Percentiles rank a stretch among this genome's conserved stretches.
Conservation (phyloP, 371 early-diverging fungal genomes). For the Mycotypha africana region DNA sequence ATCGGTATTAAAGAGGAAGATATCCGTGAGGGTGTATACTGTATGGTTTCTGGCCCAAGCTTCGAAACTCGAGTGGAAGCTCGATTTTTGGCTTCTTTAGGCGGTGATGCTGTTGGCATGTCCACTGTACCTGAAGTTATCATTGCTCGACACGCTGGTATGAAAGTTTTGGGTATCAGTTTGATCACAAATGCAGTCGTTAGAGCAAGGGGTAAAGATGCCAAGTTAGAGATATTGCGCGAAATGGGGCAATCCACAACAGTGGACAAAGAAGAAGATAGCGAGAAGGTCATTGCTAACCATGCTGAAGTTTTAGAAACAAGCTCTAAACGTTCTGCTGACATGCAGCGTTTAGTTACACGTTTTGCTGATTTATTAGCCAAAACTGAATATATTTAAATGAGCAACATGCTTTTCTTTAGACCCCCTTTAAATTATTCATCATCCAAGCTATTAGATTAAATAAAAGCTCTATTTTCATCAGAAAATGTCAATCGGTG, state of each 20-base stretch:
- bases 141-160: slow-evolving; percentile 88
- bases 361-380: slow-evolving; percentile 52
- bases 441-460: too few species aligned
- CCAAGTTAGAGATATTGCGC: slow-evolving; percentile 50
- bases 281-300: slow-evolving; percentile 61
- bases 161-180: slow-evolving; percentile 80
- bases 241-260: slow-evolving; percentile 39
- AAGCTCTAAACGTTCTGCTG: slow-evolving; percentile 63
- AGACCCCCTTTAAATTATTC: too few species aligned
- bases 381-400: too few species aligned
- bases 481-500: too few species aligned
- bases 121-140: slow-evolving; percentile 94
- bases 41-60: slow-evolving; percentile 84
- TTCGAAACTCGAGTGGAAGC: slow-evolving; percentile 92
- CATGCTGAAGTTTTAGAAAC: slow-evolving; percentile 90
- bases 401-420: too few species aligned
- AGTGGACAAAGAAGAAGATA: slow-evolving; percentile 38
- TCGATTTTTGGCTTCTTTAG: slow-evolving; percentile 64
- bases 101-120: slow-evolving; percentile 94
- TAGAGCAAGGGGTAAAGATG: slow-evolving; percentile 58
- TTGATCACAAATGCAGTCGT: slow-evolving; percentile 87
- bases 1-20: slow-evolving; percentile 45
- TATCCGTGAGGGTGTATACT: slow-evolving; percentile 80
- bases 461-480: too few species aligned
- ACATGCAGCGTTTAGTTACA: slow-evolving; percentile 70